Conservation (phyloP, 495 filamentous ascomycete species). For the Penicillium simplicissimum region DNA sequence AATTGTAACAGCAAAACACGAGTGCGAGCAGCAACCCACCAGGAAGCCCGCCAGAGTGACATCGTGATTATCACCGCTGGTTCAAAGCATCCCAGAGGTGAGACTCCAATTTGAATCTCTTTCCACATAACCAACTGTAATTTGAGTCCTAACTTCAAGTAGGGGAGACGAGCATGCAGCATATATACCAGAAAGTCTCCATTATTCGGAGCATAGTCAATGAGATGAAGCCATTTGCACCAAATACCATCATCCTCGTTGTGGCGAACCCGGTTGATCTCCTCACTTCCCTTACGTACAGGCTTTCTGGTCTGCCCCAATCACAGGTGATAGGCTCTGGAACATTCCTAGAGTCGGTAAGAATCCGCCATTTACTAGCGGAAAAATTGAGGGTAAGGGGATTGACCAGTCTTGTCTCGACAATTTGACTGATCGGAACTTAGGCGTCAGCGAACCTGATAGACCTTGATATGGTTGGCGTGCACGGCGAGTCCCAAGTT, state of each 20-base stretch:
- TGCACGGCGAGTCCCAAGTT: conserved; percentile 46
- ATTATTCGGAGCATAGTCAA: conserved; percentile 38
- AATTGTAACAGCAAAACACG: conserved; percentile 27
- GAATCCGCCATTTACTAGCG: neutral
- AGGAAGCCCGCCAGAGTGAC: conserved; percentile 45
- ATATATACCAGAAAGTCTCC: conserved; percentile 42
- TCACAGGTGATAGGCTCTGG: conserved; percentile 1
- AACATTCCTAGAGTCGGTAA: conserved; percentile 1
- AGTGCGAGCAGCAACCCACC: conserved; percentile 36
- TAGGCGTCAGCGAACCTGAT: conserved; percentile 32
- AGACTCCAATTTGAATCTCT: conserved; percentile 9
- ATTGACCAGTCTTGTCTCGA: neutral
- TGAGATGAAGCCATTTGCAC: conserved; percentile 38
- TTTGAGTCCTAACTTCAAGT: conserved; percentile 1
- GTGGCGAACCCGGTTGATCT: conserved; percentile 52
- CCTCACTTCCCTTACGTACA: conserved; percentile 40
- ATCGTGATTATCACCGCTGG: conserved; percentile 50
- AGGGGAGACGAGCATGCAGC: conserved; percentile 43
- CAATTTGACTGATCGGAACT: neutral
- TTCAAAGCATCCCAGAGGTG: conserved; percentile 31
- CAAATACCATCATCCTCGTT: conserved; percentile 40
- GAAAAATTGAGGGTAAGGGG: neutral
- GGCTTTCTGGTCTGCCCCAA: conserved; percentile 29
- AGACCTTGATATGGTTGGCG: conserved; percentile 43
- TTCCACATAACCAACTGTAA: neutral